Percentiles rank a stretch among this genome's conserved stretches.
phyloP scores from a whole-genome alignment of 805 yeast species.

The Candida pseudofarinosa region DNA sequence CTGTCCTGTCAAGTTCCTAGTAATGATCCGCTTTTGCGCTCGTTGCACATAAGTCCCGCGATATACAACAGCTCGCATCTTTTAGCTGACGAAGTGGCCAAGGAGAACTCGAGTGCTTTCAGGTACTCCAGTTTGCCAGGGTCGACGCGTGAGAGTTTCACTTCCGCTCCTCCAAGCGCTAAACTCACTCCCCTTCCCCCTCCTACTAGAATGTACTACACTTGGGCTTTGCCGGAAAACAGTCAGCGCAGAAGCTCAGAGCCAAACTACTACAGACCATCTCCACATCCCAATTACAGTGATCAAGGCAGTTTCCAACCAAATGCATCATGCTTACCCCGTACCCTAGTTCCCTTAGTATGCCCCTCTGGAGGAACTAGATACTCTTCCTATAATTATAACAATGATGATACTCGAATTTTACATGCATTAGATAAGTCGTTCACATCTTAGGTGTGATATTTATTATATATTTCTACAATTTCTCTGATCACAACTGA shows the following conservation, averaged over 20 bases:
- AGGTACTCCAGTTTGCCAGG: slow-evolving; percentile 1
- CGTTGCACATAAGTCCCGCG: background rate
- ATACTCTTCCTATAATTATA: slow-evolving; percentile 4
- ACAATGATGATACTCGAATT: slow-evolving; percentile 13
- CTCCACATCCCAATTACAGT: background rate
- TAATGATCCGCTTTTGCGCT: slow-evolving; percentile 15
- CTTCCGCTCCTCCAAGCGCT: background rate
- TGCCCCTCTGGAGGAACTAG: background rate
- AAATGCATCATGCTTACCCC: background rate
- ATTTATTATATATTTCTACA: background rate
- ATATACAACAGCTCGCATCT: background rate
- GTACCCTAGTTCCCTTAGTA: background rate
- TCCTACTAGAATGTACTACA: background rate
- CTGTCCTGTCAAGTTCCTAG: slow-evolving; percentile 16
- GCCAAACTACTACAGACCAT: background rate
- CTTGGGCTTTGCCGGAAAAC: background rate
- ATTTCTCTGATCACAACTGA: background rate
- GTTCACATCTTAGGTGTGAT: slow-evolving; percentile 7
- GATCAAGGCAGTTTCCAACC: background rate
- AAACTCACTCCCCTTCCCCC: background rate
- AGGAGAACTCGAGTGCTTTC: background rate
- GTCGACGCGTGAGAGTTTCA: background rate
- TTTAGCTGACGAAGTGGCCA: slow-evolving; percentile 3
- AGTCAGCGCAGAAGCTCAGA: background rate
- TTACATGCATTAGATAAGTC: slow-evolving; percentile 16